Conservation (phyloP, 371 early-diverging fungal species). For the Mucor velutinosus region DNA sequence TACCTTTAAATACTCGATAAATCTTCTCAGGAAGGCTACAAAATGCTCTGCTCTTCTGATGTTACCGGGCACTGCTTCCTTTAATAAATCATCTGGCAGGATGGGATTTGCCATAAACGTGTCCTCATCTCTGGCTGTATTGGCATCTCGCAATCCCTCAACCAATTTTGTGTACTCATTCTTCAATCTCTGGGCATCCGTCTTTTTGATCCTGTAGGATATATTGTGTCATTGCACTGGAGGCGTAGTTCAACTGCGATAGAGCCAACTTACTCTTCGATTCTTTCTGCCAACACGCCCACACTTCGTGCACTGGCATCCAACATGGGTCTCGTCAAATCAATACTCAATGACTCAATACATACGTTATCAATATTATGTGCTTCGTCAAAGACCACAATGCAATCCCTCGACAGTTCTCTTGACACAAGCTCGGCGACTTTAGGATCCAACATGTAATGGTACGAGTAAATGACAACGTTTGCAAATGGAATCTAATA, state of each 20-base stretch:
- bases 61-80: slow-evolving; percentile 98
- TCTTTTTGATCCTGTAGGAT: slow-evolving; percentile 73
- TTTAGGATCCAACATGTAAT: slow-evolving; percentile 99
- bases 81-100: slow-evolving; percentile 90
- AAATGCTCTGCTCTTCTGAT: slow-evolving; percentile 98
- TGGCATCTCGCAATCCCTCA: slow-evolving; percentile 84
- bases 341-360: slow-evolving; percentile 96
- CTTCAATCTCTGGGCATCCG: slow-evolving; percentile 85
- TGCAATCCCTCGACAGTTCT: slow-evolving; percentile 92
- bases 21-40: slow-evolving; percentile 94
- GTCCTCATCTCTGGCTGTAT: slow-evolving; percentile 74
- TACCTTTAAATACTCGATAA: slow-evolving; percentile 98
- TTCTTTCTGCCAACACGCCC: slow-evolving; percentile 65
- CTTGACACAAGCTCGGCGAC: slow-evolving; percentile 96
- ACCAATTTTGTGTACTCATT: slow-evolving; percentile 89
- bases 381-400: slow-evolving; percentile 99
- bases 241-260: neutral
- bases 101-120: slow-evolving; percentile 81
- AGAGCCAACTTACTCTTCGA: slow-evolving; percentile 61
- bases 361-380: slow-evolving; percentile 99
- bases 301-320: slow-evolving; percentile 90
- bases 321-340: slow-evolving; percentile 88
- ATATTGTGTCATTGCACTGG: neutral
- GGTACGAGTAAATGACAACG: slow-evolving; percentile 99
- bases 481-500: slow-evolving; percentile 85